phyloP scores from a whole-genome alignment of 768 basidiomycete genomes.

The Phlebiopsis flavidoalba region DNA sequence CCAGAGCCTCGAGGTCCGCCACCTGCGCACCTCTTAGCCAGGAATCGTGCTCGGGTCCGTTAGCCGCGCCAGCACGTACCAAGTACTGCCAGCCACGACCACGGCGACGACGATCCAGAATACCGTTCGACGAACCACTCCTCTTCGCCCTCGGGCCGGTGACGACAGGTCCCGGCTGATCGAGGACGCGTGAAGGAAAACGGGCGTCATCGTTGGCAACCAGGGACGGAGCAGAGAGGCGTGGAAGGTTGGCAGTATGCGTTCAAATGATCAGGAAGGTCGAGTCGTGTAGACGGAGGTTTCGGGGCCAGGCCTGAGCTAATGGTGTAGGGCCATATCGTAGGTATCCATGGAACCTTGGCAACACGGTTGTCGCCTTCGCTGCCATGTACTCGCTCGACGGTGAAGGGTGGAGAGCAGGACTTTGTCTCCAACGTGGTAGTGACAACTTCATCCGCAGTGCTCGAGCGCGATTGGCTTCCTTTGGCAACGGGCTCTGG shows the following conservation, averaged over 20 bases:
- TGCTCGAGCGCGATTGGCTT: slow-evolving; percentile 8
- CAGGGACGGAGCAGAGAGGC: slow-evolving; percentile 24
- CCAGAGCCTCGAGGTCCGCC: too few species aligned
- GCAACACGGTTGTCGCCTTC: slow-evolving; percentile 26
- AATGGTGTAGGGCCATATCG: slow-evolving; percentile 25
- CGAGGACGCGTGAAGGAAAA: slow-evolving; percentile 30
- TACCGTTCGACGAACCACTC: slow-evolving; percentile 26
- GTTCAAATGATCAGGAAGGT: slow-evolving; percentile 14
- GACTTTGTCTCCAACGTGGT: slow-evolving; percentile 29
- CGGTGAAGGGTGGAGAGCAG: slow-evolving; percentile 30
- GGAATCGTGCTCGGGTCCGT: too few species aligned
- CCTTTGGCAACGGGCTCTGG: slow-evolving; percentile 24
- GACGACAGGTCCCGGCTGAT: slow-evolving; percentile 22
- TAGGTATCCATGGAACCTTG: slow-evolving; percentile 38
- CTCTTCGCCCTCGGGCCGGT: slow-evolving; percentile 19
- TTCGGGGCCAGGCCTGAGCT: slow-evolving; percentile 12
- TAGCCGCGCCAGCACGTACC: slow-evolving; percentile 28
- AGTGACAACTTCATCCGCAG: slow-evolving; percentile 16
- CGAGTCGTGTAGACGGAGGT: slow-evolving; percentile 20
- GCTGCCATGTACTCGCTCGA: slow-evolving; percentile 22
- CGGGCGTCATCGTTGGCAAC: slow-evolving; percentile 29
- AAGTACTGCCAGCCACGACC: slow-evolving; percentile 29
- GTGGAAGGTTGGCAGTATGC: slow-evolving; percentile 32
- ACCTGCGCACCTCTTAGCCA: too few species aligned
- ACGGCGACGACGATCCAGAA: slow-evolving; percentile 20